phyloP scores from a whole-genome alignment of 805 yeast genomes.

The Candida sanyiensis region DNA sequence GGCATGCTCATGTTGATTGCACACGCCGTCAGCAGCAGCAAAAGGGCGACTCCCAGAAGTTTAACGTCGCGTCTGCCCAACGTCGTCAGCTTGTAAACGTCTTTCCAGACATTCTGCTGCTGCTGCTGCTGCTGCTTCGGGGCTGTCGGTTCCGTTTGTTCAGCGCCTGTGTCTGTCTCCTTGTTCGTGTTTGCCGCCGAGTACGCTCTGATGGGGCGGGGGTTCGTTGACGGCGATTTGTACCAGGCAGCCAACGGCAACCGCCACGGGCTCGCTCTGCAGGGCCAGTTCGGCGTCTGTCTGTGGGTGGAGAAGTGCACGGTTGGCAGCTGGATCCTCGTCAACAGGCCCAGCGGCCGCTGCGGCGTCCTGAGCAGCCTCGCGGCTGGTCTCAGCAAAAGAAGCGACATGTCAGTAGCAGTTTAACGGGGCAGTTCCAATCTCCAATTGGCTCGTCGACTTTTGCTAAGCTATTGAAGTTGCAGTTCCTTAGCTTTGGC shows the following conservation, averaged over 20 bases:
- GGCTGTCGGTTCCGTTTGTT: not conserved
- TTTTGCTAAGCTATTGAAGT: too few species aligned
- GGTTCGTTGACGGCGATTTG: too few species aligned
- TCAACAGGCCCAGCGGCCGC: not conserved
- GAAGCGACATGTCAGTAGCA: too few species aligned
- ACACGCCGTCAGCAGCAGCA: slow-evolving; percentile 42
- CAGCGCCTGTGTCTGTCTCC: not conserved
- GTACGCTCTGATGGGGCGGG: too few species aligned
- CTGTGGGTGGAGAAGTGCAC: not conserved
- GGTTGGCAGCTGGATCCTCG: slow-evolving; percentile 1
- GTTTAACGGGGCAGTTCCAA: too few species aligned
- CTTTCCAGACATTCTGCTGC: slow-evolving; percentile 16
- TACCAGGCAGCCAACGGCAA: too few species aligned
- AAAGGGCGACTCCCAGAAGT: slow-evolving; percentile 37
- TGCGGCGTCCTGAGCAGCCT: not conserved
- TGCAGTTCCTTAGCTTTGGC: too few species aligned
- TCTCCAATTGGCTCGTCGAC: too few species aligned
- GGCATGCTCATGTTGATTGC: slow-evolving; percentile 48
- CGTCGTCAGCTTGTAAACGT: slow-evolving; percentile 34
- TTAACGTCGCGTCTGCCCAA: slow-evolving; percentile 42
- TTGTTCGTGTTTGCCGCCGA: not conserved
- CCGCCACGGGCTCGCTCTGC: not conserved
- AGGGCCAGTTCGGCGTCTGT: not conserved
- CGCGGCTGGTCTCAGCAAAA: not conserved
- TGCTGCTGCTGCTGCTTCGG: too few species aligned